phyloP scores from a whole-genome alignment of 805 yeast species.

The Wickerhamiella brachini region DNA sequence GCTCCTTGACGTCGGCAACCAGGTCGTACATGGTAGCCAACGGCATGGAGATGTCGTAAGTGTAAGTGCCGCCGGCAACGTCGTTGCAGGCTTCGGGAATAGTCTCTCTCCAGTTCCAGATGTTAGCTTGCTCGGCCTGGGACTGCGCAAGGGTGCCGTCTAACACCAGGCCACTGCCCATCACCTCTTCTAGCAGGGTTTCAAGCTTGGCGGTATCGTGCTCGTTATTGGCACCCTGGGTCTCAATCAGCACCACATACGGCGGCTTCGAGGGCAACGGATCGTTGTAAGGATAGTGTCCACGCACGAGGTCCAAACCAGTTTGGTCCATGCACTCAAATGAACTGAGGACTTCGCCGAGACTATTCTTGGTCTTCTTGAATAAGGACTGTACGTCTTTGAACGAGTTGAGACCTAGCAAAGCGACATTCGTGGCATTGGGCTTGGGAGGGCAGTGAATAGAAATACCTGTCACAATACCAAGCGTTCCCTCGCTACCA shows the following conservation, averaged over 20 bases:
- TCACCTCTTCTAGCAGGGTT: background rate
- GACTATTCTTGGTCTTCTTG: constrained; percentile 59
- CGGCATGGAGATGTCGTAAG: constrained; percentile 8
- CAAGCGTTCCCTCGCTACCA: constrained; percentile 87
- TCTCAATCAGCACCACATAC: constrained; percentile 6
- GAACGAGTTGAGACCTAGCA: constrained; percentile 65
- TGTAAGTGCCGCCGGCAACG: constrained; percentile 5
- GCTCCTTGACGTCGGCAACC: constrained; percentile 3
- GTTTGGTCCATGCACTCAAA: constrained; percentile 77
- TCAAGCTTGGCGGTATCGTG: constrained; percentile 9
- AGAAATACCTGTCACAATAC: constrained; percentile 79
- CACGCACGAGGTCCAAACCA: constrained; percentile 34
- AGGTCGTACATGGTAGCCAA: constrained; percentile 7
- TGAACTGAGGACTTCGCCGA: constrained; percentile 77
- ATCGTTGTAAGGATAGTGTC: constrained; percentile 31
- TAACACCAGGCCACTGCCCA: background rate
- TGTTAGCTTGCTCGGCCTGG: constrained; percentile 2
- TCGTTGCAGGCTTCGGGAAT: constrained; percentile 2
- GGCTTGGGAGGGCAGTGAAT: constrained; percentile 84
- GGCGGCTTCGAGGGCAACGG: background rate
- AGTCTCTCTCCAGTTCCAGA: constrained; percentile 8
- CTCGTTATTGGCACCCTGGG: constrained; percentile 6
- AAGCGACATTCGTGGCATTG: constrained; percentile 70
- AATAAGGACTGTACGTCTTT: constrained; percentile 72
- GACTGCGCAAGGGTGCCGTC: constrained; percentile 8